Evolutionary conservation across 2,329 filamentous ascomycete species (phyloP), one percentile per base, ranked within the genome.

Genomic region (Colletotrichum horii): DNA sequence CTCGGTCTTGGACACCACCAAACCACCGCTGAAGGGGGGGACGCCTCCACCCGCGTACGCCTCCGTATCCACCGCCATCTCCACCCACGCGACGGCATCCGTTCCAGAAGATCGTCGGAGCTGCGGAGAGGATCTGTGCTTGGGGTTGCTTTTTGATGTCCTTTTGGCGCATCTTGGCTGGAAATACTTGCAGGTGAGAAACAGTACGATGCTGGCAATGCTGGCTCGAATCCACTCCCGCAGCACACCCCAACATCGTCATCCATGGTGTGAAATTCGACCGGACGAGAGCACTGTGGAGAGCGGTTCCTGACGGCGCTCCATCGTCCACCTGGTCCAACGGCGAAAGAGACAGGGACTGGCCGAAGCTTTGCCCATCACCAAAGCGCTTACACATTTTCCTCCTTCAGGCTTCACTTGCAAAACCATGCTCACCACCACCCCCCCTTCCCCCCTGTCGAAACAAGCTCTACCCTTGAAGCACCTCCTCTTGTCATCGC

Each of bases 391-490:
- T 70, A 62, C 56, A 70, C 67, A 48, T 62, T 38, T 14, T 1
- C 6, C 43, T 52, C 43, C 67, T 70, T n/a, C 19, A n/a, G 38
- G 38, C 38, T 48, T 28, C 24, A 43, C 67, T 55, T 26, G 43
- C 43, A n/a, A 70, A 43, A 48, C 67, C 67, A 62, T 62, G 36
- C 67, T 62, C 36, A 60, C 34, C 24, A 61, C 43, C 38, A 48
- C 38, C 38, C 36, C 34, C 32, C 36, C 15, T 34, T 52, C n/a
- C 73, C 64, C 73, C 70, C 36, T 67, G 58, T 60, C 38, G 56
- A 75, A 75, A 75, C 73, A 75, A 73, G 70, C 73, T 75, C 56
- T 73, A 52, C 56, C 70, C 70, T 67, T n/a, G 64, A 34, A 58
- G 28, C 11, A 28, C 28, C 32, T 68, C 58, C 34, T 65, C 55